Evolutionary conservation across 306 rosid genomes (phyloP).

Genomic region (Vicia sativa): DNA sequence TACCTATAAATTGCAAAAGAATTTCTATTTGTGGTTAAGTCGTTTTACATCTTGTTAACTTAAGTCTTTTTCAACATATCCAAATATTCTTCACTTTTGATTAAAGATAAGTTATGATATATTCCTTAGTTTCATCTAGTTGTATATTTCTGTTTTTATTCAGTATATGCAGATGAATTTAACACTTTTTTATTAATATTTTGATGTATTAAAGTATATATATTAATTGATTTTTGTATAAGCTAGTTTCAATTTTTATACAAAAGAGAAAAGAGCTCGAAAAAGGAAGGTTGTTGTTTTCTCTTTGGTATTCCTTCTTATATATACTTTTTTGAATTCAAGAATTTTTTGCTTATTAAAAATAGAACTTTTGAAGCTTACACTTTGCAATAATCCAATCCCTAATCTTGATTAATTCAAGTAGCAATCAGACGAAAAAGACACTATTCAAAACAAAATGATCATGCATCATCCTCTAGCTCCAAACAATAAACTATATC

Average conservation of each 20-base stretch:
- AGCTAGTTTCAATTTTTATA: neutral
- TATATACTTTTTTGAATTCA: no score
- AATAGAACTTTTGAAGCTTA: neutral
- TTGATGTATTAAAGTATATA: neutral
- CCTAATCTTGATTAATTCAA: neutral
- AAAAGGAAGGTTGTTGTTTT: no score
- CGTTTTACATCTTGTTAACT: neutral
- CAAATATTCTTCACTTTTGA: neutral
- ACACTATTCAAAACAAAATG: conserved; percentile 1
- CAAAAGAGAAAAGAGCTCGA: neutral
- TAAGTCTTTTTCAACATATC: neutral
- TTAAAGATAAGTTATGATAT: neutral
- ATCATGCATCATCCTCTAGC: neutral
- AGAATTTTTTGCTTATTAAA: neutral
- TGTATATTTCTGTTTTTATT: neutral
- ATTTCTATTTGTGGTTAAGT: neutral
- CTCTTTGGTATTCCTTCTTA: no score
- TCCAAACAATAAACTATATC: neutral
- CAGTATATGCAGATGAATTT: neutral
- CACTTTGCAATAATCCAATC: neutral
- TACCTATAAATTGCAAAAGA: conserved; percentile 20
- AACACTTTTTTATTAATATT: neutral
- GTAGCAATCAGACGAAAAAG: neutral
- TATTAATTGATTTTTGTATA: neutral
- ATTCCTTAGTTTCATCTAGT: neutral